A percentile compares a stretch with the other conserved stretches of the same genome.
Evolutionary conservation across 2,329 filamentous ascomycete species (phyloP).

Genomic region (Exophiala xenobiotica): DNA sequence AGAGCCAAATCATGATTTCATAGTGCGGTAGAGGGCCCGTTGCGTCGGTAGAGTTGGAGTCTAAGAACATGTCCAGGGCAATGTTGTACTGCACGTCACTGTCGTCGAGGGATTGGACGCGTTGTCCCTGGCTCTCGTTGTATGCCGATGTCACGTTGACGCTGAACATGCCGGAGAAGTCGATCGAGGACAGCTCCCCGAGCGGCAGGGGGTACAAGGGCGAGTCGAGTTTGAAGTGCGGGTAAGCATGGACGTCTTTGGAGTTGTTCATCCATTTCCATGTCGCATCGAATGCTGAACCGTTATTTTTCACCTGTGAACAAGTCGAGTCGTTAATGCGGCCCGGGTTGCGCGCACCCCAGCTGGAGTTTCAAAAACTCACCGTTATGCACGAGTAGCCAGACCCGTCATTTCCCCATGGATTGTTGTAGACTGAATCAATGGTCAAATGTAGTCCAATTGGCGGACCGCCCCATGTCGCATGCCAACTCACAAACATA

Average conservation of each 20-base stretch:
- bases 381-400: constrained; percentile 8
- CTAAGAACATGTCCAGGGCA: constrained; percentile 13
- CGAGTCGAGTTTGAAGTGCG: constrained; percentile 13
- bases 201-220: constrained; percentile 3
- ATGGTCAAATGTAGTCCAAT: background rate
- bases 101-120: background rate
- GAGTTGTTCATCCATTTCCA: background rate
- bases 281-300: background rate
- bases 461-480: too few relatives aligned
- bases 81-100: constrained; percentile 10
- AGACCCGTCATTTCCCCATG: constrained; percentile 7
- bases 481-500: constrained; percentile 23
- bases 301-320: too few relatives aligned
- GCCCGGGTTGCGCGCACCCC: too few relatives aligned
- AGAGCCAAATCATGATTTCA: constrained; percentile 16
- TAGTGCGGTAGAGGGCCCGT: constrained; percentile 1
- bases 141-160: constrained; percentile 6
- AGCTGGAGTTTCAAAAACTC: too few relatives aligned
- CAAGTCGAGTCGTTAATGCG: too few relatives aligned
- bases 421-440: constrained; percentile 5
- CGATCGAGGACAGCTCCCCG: background rate
- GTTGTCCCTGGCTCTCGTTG: background rate
- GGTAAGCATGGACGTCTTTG: constrained; percentile 5
- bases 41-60: background rate
- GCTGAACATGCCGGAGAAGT: background rate